Evolutionary conservation across 306 rosid genomes (phyloP), one percentile per base, ranked within the genome.

Genomic region (Arachis hypogaea): DNA sequence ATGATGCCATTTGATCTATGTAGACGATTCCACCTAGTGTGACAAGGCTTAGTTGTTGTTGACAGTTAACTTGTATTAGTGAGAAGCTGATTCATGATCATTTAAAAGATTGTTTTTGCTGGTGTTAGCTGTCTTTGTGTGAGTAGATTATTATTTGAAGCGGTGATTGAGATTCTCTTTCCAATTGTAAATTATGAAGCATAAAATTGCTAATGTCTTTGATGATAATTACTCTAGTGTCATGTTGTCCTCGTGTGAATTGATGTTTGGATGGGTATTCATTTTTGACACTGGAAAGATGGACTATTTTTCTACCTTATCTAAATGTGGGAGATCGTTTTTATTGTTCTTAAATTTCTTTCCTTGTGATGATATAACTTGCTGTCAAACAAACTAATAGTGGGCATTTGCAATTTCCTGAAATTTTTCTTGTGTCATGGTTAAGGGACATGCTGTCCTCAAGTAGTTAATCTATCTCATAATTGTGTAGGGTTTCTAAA

Each of bases 401-500:
- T 29, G 70, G 10, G 28, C 62, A 46, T 58, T 78, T 71, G 43
- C 58, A 58, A 59, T 43, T 45, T 73, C 77, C 18, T 42, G 58
- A 11, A 75, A 9, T 1, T 11, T 49, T 41, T 75, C 49, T 11
- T 59, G 10, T 16, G 30, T 57, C 71, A 55, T 47, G 51, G 52
- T 71, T 63, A 77, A 72, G 70, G 68, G 67, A 58, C 11, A 62
- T 74, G 78, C 76, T 74, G 62, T 73, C 58, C 10, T 72, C 67
- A 44, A 57, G 41, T 72, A 63, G 63, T 43, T 46, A 63, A 63
- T 49, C 65, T 61, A 63, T 79, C 41, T 75, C 40, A 47, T 40
- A 46, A 60, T 60, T 75, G 59, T 78, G 49, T 42, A 95, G 99
- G 88, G 92, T 95, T 81, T 90, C 98, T 44, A 92, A 88, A 79